Evolutionary conservation across 106 monocot genomes (phyloP), one percentile per base, ranked within the genome.

Genomic region (Iris macrosiphon): DNA sequence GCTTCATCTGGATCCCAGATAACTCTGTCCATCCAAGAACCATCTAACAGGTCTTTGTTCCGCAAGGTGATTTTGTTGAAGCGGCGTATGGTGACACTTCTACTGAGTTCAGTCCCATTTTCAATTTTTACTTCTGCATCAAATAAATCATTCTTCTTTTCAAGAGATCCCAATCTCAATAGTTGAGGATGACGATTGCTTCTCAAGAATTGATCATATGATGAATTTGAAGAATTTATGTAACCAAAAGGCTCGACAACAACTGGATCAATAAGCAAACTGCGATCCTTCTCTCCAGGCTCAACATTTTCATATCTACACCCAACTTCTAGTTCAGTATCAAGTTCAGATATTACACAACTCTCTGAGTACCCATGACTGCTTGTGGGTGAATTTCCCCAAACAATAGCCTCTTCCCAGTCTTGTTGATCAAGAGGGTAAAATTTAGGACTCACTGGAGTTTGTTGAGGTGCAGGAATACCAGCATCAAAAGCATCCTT

Each of bases 361-460:
- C 66, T 83, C 34, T 51, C 69, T 45, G 68, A 69, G 5, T 34
- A 49, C 32, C 30, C 63, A 55, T 71, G 65, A 66, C 66, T 72
- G 11, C 40, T 26, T 49, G 67, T 25, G 21, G 96, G 87, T 67
- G 96, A 98, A 70, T 90, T 87, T 43, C 83, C 90, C 96, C 96
- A 98, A 66, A 90, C 31, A 64, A 98, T 98, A 61, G 51, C 67
- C 52, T 87, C 61, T 71, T 98, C 96, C 96, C 96, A 98, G 40
- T 90, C 72, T 63, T 80, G 76, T 57, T 98, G 87, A 75, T 87
- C 87, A 67, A 98, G 68, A 61, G 96, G 96, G 65, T 86, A 90
- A 69, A 98, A 64, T 40, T 80, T 74, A 57, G 86, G 86, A 45
- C 60, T 80, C 10, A 58, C 17, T 31, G 70, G 51, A 58, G 77